Evolutionary conservation across 176 grass and related monocot genomes (phyloP).

Genomic region (Phoenix roebelenii): DNA sequence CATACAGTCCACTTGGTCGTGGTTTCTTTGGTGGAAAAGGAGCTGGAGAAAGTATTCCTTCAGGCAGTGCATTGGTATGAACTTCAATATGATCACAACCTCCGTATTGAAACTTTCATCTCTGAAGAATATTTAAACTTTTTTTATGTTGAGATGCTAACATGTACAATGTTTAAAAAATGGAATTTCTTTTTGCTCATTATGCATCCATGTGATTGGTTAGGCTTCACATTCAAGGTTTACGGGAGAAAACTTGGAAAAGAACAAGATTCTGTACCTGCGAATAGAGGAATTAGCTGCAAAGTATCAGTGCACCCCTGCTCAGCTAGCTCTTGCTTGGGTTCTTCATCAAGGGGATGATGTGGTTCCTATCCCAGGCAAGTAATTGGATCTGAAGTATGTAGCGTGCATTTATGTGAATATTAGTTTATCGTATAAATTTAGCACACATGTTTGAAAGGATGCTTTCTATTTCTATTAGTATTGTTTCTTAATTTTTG

Average conservation of each 20-base stretch:
- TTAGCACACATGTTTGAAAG: no score
- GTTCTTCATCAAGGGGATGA: constrained; percentile 3
- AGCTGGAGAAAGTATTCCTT: not conserved
- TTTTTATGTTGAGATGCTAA: no score
- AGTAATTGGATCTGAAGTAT: not conserved
- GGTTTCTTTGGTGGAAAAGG: constrained; percentile 6
- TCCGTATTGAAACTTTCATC: no score
- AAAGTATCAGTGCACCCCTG: not conserved
- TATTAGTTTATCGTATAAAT: no score
- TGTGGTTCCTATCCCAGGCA: constrained; percentile 10
- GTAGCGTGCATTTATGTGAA: no score
- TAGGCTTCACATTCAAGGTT: not conserved
- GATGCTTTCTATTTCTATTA: no score
- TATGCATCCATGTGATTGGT: not conserved
- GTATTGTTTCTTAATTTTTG: no score
- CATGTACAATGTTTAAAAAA: no score
- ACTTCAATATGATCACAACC: not conserved
- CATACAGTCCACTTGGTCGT: constrained; percentile 3
- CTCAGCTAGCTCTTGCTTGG: constrained; percentile 3
- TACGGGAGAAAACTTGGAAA: not conserved
- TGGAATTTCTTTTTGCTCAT: no score
- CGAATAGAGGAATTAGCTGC: not conserved
- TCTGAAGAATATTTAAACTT: no score
- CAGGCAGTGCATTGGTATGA: not conserved
- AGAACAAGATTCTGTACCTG: not conserved